Evolutionary conservation across 257 asterid species (phyloP), one percentile per base, ranked within the genome.

Genomic region (Ajuga chamaepitys): DNA sequence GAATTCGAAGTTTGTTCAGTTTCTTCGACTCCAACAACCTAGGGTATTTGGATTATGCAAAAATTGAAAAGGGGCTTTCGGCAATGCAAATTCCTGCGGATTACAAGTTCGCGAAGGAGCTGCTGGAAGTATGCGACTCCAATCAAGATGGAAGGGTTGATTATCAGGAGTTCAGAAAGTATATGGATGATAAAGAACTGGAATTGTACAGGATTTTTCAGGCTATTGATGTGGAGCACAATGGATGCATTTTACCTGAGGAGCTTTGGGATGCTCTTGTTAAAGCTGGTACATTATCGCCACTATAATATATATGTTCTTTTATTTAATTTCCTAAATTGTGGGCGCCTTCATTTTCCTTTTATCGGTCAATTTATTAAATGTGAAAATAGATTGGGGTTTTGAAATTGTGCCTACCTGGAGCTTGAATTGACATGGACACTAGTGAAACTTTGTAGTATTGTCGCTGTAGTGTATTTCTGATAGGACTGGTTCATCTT

Each of bases 201-300:
- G 97, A 94, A 24, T 21, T 94, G 82, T 94, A 90, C 79, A 75
- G 82, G 81, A 94, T 94, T 78, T 94, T 94, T 64, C 98, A 88
- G 81, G 95, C 95, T 25, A 90, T 94, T 76, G 99, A 88, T 71
- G 99, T 86, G 35, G 98, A 88, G 79, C 98, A 90, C 70, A 88
- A 64, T 75, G 99, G 99, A 1, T 86, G 95, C 73, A 94, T 94
- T 81, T 77, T 88, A 75, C 99, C 99, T 1, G 98, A 94, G 79
- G 99, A 94, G 83, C 75, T 91, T 21, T 88, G 95, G 96, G 98
- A 94, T 71, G 99, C 99, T 58, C 96, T 94, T 69, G 88, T 81
- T 24, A 88, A 81, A 77, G 95, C 84, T 82, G 87, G 84, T 83
- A 77, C 71, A 26, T 77, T 44, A 32, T 73, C 42, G 14, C 58